Evolutionary conservation across 805 yeast genomes (phyloP).

Genomic region (Metschnikowia corniflorae): DNA sequence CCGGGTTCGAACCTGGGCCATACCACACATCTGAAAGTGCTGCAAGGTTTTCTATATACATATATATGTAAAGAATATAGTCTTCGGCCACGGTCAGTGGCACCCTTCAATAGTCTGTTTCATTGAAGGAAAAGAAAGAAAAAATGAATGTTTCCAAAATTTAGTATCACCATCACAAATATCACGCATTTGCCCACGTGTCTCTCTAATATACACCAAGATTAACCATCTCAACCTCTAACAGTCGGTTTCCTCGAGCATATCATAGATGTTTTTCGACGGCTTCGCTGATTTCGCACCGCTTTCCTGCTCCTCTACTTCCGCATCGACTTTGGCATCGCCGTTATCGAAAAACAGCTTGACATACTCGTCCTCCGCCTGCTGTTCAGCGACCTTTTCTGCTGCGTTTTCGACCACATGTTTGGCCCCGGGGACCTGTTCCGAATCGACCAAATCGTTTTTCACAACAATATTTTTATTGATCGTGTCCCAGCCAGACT

Average conservation of each 20-base stretch:
- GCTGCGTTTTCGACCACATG: constrained; percentile 10
- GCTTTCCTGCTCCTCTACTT: constrained; percentile 1
- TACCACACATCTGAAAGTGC: no score
- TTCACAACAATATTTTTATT: constrained; percentile 45
- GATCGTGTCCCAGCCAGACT: constrained; percentile 69
- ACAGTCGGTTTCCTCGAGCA: constrained; percentile 36
- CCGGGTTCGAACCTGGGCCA: no score
- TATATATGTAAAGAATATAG: no score
- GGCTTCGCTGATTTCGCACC: not conserved
- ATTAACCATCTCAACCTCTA: not conserved
- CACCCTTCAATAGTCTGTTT: no score
- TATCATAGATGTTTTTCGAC: constrained; percentile 28
- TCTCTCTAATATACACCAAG: no score
- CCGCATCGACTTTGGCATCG: not conserved
- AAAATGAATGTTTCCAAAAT: no score
- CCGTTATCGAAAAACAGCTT: constrained; percentile 24
- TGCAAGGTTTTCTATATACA: no score
- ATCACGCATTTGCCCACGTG: no score
- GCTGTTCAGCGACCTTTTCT: constrained; percentile 26
- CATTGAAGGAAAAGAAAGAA: no score
- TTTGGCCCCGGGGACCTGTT: constrained; percentile 4
- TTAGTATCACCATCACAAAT: no score
- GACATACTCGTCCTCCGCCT: constrained; percentile 37
- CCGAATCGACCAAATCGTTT: constrained; percentile 8
- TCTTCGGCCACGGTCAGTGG: no score